Conservation (phyloP, 2,329 filamentous ascomycete species). For the Geosmithia putterillii region DNA sequence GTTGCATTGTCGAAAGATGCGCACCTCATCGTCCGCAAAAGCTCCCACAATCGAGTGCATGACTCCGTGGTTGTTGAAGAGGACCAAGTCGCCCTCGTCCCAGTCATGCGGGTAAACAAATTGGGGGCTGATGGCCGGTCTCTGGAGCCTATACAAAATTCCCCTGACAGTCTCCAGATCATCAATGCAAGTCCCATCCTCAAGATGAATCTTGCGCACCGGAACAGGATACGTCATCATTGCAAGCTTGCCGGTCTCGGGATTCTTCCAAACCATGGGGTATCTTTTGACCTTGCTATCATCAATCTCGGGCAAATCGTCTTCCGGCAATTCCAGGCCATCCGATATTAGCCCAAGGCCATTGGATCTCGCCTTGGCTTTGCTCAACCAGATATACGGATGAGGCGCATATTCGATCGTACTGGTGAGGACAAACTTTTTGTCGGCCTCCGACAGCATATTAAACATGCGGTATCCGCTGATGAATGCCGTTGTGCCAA, state of each 20-base stretch:
- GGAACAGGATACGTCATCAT: constrained; percentile 66
- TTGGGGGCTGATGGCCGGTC: constrained; percentile 57
- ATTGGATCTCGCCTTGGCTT: constrained; percentile 51
- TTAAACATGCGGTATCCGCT: constrained; percentile 62
- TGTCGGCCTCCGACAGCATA: constrained; percentile 49
- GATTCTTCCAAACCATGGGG: constrained; percentile 70
- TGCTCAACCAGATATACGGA: constrained; percentile 73
- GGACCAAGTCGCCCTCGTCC: constrained; percentile 62
- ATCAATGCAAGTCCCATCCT: constrained; percentile 55
- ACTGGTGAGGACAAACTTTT: constrained; percentile 54
- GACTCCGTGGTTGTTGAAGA: constrained; percentile 69
- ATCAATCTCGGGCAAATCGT: constrained; percentile 53
- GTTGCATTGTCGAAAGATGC: constrained; percentile 70
- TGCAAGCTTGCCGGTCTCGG: constrained; percentile 54
- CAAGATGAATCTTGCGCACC: constrained; percentile 54
- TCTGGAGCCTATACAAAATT: constrained; percentile 56
- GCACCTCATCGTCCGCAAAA: constrained; percentile 60
- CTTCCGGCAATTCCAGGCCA: constrained; percentile 44
- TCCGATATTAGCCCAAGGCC: constrained; percentile 63
- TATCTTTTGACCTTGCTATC: constrained; percentile 55
- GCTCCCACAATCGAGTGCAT: constrained; percentile 66
- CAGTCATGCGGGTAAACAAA: constrained; percentile 66
- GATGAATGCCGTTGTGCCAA: constrained; percentile 67
- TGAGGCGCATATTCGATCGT: constrained; percentile 66
- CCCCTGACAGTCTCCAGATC: constrained; percentile 54